Evolutionary conservation across 2,329 filamentous ascomycete genomes (phyloP).

Genomic region (Aureobasidium sp.): DNA sequence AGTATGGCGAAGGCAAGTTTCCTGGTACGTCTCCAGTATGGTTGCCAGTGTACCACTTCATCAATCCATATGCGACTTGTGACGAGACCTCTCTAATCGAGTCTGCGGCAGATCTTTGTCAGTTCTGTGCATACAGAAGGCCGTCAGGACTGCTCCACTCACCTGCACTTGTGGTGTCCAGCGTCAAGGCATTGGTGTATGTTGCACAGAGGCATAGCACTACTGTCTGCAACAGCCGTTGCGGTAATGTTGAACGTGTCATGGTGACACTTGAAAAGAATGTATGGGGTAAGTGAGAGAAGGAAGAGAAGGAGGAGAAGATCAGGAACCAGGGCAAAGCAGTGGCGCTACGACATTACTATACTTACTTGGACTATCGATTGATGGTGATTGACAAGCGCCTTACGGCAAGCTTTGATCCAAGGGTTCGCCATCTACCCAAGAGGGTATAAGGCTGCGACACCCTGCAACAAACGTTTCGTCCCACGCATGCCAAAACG

Average conservation of each 20-base stretch:
- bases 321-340: slow-evolving; percentile 5
- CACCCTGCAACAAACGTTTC: slow-evolving; percentile 13
- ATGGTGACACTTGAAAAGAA: slow-evolving; percentile 4
- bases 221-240: slow-evolving; percentile 10
- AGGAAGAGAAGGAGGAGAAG: not conserved
- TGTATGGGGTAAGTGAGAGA: slow-evolving; percentile 5
- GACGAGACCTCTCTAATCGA: slow-evolving; percentile 29
- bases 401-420: slow-evolving; percentile 10
- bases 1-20: slow-evolving; percentile 50
- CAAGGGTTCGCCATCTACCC: not conserved
- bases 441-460: slow-evolving; percentile 11
- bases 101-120: slow-evolving; percentile 15
- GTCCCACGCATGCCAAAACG: not conserved
- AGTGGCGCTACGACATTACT: slow-evolving; percentile 6
- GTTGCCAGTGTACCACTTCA: slow-evolving; percentile 31
- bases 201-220: slow-evolving; percentile 5
- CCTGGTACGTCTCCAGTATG: slow-evolving; percentile 28
- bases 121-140: not conserved
- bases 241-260: slow-evolving; percentile 3
- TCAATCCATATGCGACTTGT: slow-evolving; percentile 27
- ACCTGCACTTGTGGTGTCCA: slow-evolving; percentile 7
- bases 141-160: not conserved
- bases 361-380: slow-evolving; percentile 1
- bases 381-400: slow-evolving; percentile 1
- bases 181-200: not conserved